Conservation (phyloP, 345 rosid species). For the Sisymbrium altissimum region DNA sequence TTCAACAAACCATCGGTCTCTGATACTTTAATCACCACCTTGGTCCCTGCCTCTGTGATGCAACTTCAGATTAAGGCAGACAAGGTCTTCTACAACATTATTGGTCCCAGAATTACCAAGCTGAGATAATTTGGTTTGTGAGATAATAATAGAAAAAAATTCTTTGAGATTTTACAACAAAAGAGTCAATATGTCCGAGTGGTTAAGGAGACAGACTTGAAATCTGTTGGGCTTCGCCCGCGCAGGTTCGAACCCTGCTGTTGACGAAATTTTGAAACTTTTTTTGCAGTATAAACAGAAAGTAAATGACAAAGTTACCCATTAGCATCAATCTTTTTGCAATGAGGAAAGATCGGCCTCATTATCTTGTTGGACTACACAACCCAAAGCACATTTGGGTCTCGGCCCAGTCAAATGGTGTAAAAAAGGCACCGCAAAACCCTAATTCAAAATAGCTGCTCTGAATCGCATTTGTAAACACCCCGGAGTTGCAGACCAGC, state of each 20-base stretch:
- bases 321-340: neutral
- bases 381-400: neutral
- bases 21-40: too few relatives aligned
- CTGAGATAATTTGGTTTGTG: too few relatives aligned
- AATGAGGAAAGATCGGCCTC: neutral
- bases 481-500: neutral
- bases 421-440: neutral
- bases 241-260: slow-evolving; percentile 94
- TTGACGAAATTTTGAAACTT: too few relatives aligned
- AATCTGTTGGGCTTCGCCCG: slow-evolving; percentile 84
- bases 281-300: too few relatives aligned
- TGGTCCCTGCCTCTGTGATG: too few relatives aligned
- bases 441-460: neutral
- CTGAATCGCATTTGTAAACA: neutral
- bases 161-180: too few relatives aligned
- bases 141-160: too few relatives aligned
- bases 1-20: too few relatives aligned
- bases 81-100: too few relatives aligned
- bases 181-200: slow-evolving; percentile 92
- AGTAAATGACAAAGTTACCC: neutral
- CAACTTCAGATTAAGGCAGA: too few relatives aligned
- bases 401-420: neutral
- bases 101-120: too few relatives aligned
- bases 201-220: slow-evolving; percentile 99
- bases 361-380: too few relatives aligned